Conservation (phyloP, 306 rosid species). For the Albizia julibrissin region DNA sequence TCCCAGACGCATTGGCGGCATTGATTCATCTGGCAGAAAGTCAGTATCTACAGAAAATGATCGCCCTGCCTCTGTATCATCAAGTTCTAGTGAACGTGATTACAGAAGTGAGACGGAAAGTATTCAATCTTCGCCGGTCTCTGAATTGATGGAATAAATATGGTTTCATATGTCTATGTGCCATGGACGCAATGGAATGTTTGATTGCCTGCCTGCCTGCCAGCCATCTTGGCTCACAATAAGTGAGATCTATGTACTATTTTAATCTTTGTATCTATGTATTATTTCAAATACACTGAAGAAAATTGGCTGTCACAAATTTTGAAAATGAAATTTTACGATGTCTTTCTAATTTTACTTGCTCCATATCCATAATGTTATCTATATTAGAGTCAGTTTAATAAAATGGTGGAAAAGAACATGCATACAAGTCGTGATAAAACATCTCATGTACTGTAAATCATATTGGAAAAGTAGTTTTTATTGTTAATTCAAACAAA, state of each 20-base stretch:
- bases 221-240: background rate
- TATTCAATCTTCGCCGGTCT: slow-evolving; percentile 22
- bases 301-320: background rate
- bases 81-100: slow-evolving; percentile 39
- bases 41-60: slow-evolving; percentile 20
- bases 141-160: slow-evolving; percentile 23
- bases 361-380: background rate
- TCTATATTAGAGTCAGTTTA: too few species aligned
- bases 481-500: too few species aligned
- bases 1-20: slow-evolving; percentile 16
- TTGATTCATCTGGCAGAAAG: slow-evolving; percentile 31
- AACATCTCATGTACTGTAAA: too few species aligned
- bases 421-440: too few species aligned
- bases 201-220: background rate
- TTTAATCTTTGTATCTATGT: background rate
- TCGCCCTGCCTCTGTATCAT: slow-evolving; percentile 31
- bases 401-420: too few species aligned
- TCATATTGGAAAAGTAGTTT: too few species aligned
- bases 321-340: background rate
- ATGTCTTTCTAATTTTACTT: background rate
- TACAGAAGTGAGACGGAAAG: slow-evolving; percentile 38
- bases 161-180: background rate
- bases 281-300: background rate
- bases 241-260: background rate
- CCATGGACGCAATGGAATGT: background rate